Conservation (phyloP, 2,329 filamentous ascomycete species). For the Ophiostoma perfectum region DNA sequence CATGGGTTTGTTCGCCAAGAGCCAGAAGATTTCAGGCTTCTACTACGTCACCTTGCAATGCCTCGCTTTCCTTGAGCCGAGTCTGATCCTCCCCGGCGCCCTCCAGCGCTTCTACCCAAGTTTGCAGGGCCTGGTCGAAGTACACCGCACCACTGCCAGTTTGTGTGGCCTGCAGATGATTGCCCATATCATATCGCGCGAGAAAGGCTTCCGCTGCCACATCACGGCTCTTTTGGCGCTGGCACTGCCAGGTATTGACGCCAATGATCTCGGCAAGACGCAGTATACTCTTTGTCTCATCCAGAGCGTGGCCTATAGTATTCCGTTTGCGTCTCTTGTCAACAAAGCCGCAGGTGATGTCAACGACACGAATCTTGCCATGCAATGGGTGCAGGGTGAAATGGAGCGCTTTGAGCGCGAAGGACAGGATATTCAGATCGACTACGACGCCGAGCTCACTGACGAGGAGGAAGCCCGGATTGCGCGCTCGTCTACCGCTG, state of each 20-base stretch:
- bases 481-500: conserved; percentile 86
- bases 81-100: conserved; percentile 85
- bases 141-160: conserved; percentile 92
- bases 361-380: conserved; percentile 69
- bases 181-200: conserved; percentile 81
- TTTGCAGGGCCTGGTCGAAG: conserved; percentile 92
- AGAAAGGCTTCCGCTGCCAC: conserved; percentile 95
- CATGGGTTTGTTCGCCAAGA: conserved; percentile 98
- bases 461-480: conserved; percentile 86
- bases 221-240: conserved; percentile 90
- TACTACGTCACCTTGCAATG: conserved; percentile 86
- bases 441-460: conserved; percentile 74
- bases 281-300: conserved; percentile 92
- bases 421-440: conserved; percentile 75
- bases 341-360: conserved; percentile 54
- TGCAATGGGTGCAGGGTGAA: conserved; percentile 90
- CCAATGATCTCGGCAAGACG: conserved; percentile 95
- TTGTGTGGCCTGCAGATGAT: conserved; percentile 88
- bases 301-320: conserved; percentile 91
- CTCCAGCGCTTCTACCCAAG: conserved; percentile 95
- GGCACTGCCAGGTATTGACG: conserved; percentile 90
- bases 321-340: conserved; percentile 81
- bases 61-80: conserved; percentile 83
- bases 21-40: conserved; percentile 82
- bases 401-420: conserved; percentile 90